Evolutionary conservation across 1,284 basidiomycete genomes (phyloP), one percentile per base, ranked within the genome.

Genomic region (Sanghuangporus sanghuang): DNA sequence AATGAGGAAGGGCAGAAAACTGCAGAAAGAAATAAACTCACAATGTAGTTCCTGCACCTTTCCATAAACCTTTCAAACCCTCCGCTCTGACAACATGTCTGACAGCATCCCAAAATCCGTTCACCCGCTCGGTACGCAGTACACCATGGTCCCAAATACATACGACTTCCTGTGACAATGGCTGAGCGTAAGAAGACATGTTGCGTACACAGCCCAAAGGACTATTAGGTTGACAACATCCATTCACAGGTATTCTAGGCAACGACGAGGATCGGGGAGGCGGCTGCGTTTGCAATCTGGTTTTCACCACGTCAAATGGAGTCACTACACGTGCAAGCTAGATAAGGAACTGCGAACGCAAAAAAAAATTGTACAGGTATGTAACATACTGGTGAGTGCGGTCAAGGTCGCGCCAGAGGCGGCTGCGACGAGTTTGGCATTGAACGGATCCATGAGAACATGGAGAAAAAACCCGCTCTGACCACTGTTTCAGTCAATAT

Each of bases 231-330:
- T 89, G 88, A 75, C 90, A 92, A 73, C 90, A 92, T 67, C 76
- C 78, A 72, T 82, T 80, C 49, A 76, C 27, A 40, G 82, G 78
- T 57, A 79, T 77, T 60, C 75, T 79, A 67, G 81, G 79, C 72
- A 82, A 82, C 49, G 83, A 77, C 56, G 77, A 80, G 64, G 74
- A 71, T 69, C 74, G 75, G 49, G 64, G 59, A 27, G 78, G 80
- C 49, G 85, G 84, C 73, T 94, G 91, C 1, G 91, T 93, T 74
- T 96, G 93, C 21, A 96, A 76, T n/a, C 95, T 85, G 21, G 95
- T 96, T 76, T 96, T 96, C 69, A 96, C 84, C 62, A 96, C 92
- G 75, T 96, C 94, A 73, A 96, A 95, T 2, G 94, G 94, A 5
- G 94, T 96, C 95, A 96, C 93, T 95, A 72, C 1, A 65, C 32